Evolutionary conservation across 345 rosid species (phyloP).

Genomic region (Bruguiera parviflora): DNA sequence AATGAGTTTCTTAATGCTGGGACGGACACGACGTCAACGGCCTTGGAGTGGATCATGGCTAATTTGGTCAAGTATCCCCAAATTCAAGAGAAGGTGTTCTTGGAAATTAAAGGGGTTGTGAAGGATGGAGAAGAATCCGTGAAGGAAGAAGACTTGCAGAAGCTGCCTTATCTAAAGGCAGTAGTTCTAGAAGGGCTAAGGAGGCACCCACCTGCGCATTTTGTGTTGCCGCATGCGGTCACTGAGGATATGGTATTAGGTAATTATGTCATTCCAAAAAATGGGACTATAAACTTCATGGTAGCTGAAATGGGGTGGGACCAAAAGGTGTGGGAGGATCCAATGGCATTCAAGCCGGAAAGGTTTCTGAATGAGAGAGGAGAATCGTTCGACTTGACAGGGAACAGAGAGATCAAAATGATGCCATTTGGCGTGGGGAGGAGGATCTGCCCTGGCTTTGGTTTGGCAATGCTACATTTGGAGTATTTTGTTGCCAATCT

Average conservation of each 20-base stretch:
- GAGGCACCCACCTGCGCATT: slow-evolving; percentile 16
- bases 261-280: slow-evolving; percentile 1
- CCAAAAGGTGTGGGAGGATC: slow-evolving; percentile 21
- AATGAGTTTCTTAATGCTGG: slow-evolving; percentile 15
- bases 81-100: slow-evolving; percentile 13
- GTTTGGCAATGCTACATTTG: slow-evolving; percentile 19
- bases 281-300: slow-evolving; percentile 12
- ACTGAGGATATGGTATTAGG: slow-evolving; percentile 6
- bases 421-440: slow-evolving; percentile 22
- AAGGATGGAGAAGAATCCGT: neutral
- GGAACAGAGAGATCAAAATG: slow-evolving; percentile 23
- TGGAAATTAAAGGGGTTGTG: slow-evolving; percentile 14
- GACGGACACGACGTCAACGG: slow-evolving; percentile 17
- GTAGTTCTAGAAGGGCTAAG: slow-evolving; percentile 20
- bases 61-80: slow-evolving; percentile 17
- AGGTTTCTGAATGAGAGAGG: slow-evolving; percentile 10
- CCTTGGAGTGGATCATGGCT: slow-evolving; percentile 22
- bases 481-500: slow-evolving; percentile 22
- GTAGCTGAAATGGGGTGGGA: slow-evolving; percentile 21
- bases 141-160: slow-evolving; percentile 9
- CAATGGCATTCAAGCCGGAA: slow-evolving; percentile 21
- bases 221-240: slow-evolving; percentile 14
- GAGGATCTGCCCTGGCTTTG: slow-evolving; percentile 19
- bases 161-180: slow-evolving; percentile 19
- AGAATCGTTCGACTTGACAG: slow-evolving; percentile 11